Evolutionary conservation across 1,284 basidiomycete genomes (phyloP), one percentile per base, ranked within the genome.

Genomic region (Flammula alnicola): DNA sequence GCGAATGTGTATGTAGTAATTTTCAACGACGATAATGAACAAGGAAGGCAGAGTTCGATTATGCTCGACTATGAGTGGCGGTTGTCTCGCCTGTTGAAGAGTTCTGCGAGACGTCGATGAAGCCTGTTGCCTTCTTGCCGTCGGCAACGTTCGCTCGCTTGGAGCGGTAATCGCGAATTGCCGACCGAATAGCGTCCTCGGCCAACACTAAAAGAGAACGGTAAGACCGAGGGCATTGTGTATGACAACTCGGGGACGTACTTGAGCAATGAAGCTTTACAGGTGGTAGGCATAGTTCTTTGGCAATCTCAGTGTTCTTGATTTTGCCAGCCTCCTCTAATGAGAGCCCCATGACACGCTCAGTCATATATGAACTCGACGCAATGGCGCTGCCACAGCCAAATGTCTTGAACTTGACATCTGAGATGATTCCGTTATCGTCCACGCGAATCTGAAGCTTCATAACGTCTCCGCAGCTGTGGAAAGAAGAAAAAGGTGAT

Each of bases 371-470:
- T 9, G 91, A 94, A 64, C 91, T 94, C 3, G 93, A 96, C 1
- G 97, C 97, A 57, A 99, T 99, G 58, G 96, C 97, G 55, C 93
- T 96, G 49, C 97, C 93, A 69, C 93, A 96, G 11, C 95, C 95
- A 69, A 97, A 98, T 0, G 95, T 97, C 78, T 97, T 98, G 83
- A 98, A 99, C 74, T 96, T 97, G 70, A 98, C 97, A 67, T 99
- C 96, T 48, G 90, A 91, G 66, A 99, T 99, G 72, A 98, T 84
- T 33, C 94, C 90, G 41, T 91, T 80, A 57, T 97, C 95, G 71
- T 95, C 88, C 51, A 99, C 97, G 62, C 93, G 91, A 69, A 99
- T 99, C 71, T 98, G 95, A 19, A 99, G 86, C 75, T 99, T 99
- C 96, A 98, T 98, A 43, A 98, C 95, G 73, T 97, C 95, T 62